Conservation (phyloP, 306 rosid species). For the Fragaria nilgerrensis region DNA sequence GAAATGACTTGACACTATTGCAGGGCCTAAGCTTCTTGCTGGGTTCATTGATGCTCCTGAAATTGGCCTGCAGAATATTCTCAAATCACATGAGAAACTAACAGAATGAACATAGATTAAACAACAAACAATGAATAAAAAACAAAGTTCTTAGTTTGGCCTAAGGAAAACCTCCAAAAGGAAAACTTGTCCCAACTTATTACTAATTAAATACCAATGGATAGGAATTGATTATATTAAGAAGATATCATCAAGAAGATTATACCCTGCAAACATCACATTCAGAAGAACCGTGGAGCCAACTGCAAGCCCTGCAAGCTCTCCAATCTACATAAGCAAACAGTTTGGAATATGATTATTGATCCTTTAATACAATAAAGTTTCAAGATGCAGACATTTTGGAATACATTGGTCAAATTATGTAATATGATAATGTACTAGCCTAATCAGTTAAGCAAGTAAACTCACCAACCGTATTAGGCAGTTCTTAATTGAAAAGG, state of each 20-base stretch:
- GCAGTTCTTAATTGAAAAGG: not conserved
- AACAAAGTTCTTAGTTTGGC: slow-evolving; percentile 10
- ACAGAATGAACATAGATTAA: not conserved
- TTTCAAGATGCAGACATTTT: not conserved
- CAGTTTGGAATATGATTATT: too few species aligned
- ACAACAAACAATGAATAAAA: not conserved
- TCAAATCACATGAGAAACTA: not conserved
- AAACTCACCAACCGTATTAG: slow-evolving; percentile 8
- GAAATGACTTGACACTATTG: slow-evolving; percentile 47
- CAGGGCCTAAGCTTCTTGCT: slow-evolving; percentile 84
- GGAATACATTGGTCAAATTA: not conserved
- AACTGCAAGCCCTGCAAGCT: slow-evolving; percentile 82
- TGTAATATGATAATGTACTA: not conserved
- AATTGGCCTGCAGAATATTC: slow-evolving; percentile 44
- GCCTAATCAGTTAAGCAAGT: slow-evolving; percentile 14
- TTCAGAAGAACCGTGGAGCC: slow-evolving; percentile 74
- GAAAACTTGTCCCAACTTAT: not conserved
- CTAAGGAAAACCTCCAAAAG: not conserved
- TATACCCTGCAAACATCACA: slow-evolving; percentile 72
- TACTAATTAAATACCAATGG: not conserved
- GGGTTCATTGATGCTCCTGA: slow-evolving; percentile 95
- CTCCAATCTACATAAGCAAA: slow-evolving; percentile 57
- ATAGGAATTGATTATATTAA: not conserved
- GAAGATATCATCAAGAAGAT: not conserved
- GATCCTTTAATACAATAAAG: not conserved